Conservation (phyloP, 2,329 filamentous ascomycete genomes). For the Fusarium luffae region DNA sequence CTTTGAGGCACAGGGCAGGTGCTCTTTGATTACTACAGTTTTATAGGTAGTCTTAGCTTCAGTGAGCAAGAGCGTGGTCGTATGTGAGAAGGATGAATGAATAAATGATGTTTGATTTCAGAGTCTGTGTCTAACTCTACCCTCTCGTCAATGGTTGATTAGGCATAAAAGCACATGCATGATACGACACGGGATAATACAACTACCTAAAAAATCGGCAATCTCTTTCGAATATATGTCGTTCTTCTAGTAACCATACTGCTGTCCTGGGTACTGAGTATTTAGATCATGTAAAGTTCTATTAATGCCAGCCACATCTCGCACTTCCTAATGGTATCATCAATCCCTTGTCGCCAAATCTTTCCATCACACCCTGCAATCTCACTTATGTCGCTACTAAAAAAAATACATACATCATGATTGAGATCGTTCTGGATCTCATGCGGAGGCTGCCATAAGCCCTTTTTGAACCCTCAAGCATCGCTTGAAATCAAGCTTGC, state of each 20-base stretch:
- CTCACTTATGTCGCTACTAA: neutral
- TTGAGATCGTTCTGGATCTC: neutral
- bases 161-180: neutral
- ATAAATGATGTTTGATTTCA: slow-evolving; percentile 44
- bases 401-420: neutral
- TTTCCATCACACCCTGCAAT: neutral
- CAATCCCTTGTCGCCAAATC: slow-evolving; percentile 20
- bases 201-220: neutral
- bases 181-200: neutral
- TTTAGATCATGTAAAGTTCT: neutral
- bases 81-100: slow-evolving; percentile 41
- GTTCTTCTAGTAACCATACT: neutral
- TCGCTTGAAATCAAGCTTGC: slow-evolving; percentile 61
- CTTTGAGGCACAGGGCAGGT: slow-evolving; percentile 8
- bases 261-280: neutral
- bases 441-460: slow-evolving; percentile 51
- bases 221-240: neutral
- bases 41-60: slow-evolving; percentile 31
- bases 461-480: slow-evolving; percentile 58
- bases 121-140: neutral
- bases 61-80: slow-evolving; percentile 22
- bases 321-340: slow-evolving; percentile 9
- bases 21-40: neutral
- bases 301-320: neutral
- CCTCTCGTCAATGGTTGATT: neutral